phyloP scores from a whole-genome alignment of 148 eudicot genomes.

The Silene latifolia region DNA sequence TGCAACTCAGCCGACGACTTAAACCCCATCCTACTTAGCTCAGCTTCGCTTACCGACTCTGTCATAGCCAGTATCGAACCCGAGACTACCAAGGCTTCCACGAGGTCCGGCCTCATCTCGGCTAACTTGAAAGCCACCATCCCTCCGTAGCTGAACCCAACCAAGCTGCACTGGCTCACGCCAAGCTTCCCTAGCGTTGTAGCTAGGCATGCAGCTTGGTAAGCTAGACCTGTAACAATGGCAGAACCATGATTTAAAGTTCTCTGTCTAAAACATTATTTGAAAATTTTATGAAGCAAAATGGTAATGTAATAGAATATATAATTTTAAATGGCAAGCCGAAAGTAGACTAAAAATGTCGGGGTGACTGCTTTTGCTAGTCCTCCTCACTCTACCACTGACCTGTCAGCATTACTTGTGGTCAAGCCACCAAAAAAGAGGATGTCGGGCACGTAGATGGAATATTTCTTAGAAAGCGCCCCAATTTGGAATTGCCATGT shows the following conservation, averaged over 20 bases:
- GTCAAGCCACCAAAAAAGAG: constrained; percentile 77
- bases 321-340: too few species aligned
- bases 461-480: constrained; percentile 55
- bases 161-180: constrained; percentile 55
- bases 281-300: too few species aligned
- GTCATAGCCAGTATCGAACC: constrained; percentile 91
- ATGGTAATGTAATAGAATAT: too few species aligned
- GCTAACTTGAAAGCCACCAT: constrained; percentile 95
- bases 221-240: constrained; percentile 41
- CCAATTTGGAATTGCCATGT: constrained; percentile 96
- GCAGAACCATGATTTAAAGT: not conserved
- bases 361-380: too few species aligned
- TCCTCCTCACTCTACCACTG: too few species aligned
- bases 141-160: constrained; percentile 92
- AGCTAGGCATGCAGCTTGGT: constrained; percentile 63
- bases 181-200: constrained; percentile 59
- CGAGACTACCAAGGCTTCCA: constrained; percentile 59
- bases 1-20: constrained; percentile 76
- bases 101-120: constrained; percentile 64
- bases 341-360: too few species aligned
- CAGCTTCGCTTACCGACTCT: constrained; percentile 58
- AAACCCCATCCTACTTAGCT: constrained; percentile 58
- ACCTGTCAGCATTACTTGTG: constrained; percentile 19
- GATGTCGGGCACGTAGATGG: constrained; percentile 80
- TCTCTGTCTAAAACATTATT: too few species aligned